Percentiles rank a stretch among this genome's conserved stretches.
Conservation (phyloP, 345 rosid genomes). For the Hevea brasiliensis region DNA sequence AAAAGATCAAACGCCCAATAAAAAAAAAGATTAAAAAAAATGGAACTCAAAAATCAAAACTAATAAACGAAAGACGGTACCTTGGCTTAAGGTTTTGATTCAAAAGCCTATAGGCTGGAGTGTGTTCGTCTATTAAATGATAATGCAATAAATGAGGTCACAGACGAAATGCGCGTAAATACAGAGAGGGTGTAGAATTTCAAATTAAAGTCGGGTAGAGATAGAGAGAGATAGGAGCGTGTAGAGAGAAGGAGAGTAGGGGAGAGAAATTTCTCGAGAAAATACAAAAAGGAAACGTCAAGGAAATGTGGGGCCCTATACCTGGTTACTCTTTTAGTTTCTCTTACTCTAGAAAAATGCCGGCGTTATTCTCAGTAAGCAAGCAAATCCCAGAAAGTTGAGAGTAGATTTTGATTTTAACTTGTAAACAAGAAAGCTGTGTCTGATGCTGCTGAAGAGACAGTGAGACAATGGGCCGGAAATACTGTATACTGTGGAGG, state of each 20-base stretch:
- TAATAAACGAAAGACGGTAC: not conserved
- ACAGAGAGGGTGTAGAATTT: not conserved
- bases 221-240: not conserved
- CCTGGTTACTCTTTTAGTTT: not conserved
- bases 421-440: not conserved
- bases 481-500: not conserved
- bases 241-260: not conserved
- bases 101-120: not conserved
- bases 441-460: not conserved
- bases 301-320: constrained; percentile 18
- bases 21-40: not conserved
- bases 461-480: not conserved
- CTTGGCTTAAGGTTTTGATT: not conserved
- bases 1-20: not conserved
- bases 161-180: constrained; percentile 16
- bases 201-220: constrained; percentile 13
- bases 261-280: constrained; percentile 52
- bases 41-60: not conserved
- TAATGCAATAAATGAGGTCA: constrained; percentile 6
- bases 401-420: not conserved
- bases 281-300: constrained; percentile 44
- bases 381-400: constrained; percentile 5
- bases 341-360: not conserved
- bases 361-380: not conserved
- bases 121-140: not conserved